phyloP scores from a whole-genome alignment of 1,284 basidiomycete species.

The Porodaedalea pini region DNA sequence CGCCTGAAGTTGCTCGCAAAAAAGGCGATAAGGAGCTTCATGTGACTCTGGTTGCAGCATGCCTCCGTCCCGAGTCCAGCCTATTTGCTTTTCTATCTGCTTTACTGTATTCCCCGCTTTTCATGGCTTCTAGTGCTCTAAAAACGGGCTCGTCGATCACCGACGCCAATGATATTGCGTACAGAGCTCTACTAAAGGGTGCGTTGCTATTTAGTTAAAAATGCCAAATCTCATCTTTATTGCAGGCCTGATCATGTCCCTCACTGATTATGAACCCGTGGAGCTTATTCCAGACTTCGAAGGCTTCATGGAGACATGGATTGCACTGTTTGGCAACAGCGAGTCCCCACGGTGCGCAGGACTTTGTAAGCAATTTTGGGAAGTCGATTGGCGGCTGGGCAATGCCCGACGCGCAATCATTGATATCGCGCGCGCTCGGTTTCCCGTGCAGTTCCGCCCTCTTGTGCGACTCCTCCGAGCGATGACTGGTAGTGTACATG shows the following conservation, averaged over 20 bases:
- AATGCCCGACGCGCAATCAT: conserved; percentile 69
- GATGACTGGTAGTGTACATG: conserved; percentile 68
- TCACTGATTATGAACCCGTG: conserved; percentile 70
- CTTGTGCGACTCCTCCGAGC: conserved; percentile 72
- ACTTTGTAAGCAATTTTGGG: conserved; percentile 79
- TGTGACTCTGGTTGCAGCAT: conserved; percentile 50
- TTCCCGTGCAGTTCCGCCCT: conserved; percentile 73
- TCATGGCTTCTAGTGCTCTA: conserved; percentile 69
- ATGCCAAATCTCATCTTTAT: conserved; percentile 19
- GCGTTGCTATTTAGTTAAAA: neutral
- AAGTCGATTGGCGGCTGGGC: conserved; percentile 59
- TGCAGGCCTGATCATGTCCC: conserved; percentile 63
- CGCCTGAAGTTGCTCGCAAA: conserved; percentile 24
- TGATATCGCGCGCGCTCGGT: conserved; percentile 74
- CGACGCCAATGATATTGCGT: conserved; percentile 79
- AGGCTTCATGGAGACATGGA: conserved; percentile 72
- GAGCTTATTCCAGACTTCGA: conserved; percentile 74
- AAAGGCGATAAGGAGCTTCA: conserved; percentile 55
- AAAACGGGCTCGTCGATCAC: conserved; percentile 63
- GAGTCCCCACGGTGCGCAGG: conserved; percentile 63
- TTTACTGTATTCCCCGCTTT: conserved; percentile 65
- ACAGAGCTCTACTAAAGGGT: conserved; percentile 84
- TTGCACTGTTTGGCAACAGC: conserved; percentile 75
- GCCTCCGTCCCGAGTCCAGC: conserved; percentile 51
- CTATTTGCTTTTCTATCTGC: conserved; percentile 53